Percentiles rank a stretch among this genome's conserved stretches.
phyloP scores from a whole-genome alignment of 371 early-diverging fungal genomes.

The Chytridiales sp. region DNA sequence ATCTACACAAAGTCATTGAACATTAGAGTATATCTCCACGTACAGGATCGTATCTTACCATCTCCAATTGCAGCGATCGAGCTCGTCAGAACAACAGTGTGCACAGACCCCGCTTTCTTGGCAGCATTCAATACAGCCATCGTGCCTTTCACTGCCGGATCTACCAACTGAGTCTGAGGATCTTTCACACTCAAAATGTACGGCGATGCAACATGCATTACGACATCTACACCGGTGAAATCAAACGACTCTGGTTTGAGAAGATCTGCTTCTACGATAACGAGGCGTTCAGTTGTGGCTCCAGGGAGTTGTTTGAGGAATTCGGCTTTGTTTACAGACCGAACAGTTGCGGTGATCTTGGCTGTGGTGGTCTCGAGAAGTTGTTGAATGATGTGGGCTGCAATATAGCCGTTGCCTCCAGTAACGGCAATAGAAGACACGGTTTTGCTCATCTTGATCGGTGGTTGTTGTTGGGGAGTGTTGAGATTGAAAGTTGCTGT shows the following conservation, averaged over 20 bases:
- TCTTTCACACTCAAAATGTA: constrained; percentile 16
- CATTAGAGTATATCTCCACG: too few species aligned
- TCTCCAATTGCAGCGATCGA: constrained; percentile 22
- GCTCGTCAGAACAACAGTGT: constrained; percentile 23
- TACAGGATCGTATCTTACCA: too few species aligned
- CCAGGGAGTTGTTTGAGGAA: constrained; percentile 8
- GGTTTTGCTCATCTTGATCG: too few species aligned
- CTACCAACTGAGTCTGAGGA: constrained; percentile 13
- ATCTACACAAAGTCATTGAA: background rate
- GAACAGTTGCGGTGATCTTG: constrained; percentile 27
- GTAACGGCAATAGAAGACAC: constrained; percentile 26
- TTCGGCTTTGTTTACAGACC: constrained; percentile 17
- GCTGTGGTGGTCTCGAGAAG: constrained; percentile 16
- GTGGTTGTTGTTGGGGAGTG: too few species aligned
- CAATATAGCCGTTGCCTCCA: constrained; percentile 30
- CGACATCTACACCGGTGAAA: constrained; percentile 11
- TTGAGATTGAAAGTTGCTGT: too few species aligned
- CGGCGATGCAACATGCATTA: constrained; percentile 25
- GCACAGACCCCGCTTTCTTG: constrained; percentile 7
- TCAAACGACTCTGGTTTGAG: constrained; percentile 12
- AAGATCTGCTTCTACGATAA: constrained; percentile 20
- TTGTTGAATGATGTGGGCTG: constrained; percentile 21
- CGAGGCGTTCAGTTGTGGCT: constrained; percentile 13
- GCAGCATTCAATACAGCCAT: constrained; percentile 18
- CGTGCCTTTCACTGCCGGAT: constrained; percentile 27